Conservation (phyloP, 768 basidiomycete genomes). For the Cyclocybe aegerita region DNA sequence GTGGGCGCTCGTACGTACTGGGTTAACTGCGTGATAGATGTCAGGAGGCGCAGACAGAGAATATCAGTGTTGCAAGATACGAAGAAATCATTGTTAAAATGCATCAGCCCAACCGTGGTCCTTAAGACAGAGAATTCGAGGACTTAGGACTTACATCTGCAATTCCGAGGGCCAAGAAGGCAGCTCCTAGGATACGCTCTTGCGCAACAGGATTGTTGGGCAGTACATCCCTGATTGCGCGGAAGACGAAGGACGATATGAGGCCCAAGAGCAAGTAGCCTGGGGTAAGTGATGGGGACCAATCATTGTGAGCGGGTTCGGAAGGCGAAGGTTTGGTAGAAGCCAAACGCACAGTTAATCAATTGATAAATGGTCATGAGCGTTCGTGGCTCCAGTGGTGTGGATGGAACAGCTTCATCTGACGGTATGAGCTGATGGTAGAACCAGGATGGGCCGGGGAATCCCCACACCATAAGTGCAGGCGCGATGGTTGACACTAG, state of each 20-base stretch:
- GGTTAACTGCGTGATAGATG: conserved; percentile 40
- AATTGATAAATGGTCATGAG: conserved; percentile 69
- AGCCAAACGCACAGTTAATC: conserved; percentile 51
- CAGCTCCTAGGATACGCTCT: conserved; percentile 69
- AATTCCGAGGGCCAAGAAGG: conserved; percentile 63
- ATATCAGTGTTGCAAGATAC: neutral
- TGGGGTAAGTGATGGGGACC: conserved; percentile 6
- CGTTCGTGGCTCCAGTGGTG: conserved; percentile 45
- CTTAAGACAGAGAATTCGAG: neutral
- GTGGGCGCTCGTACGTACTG: conserved; percentile 47
- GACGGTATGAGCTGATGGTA: conserved; percentile 63
- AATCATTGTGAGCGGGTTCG: conserved; percentile 6
- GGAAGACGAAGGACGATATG: conserved; percentile 67
- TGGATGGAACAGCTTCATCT: conserved; percentile 24
- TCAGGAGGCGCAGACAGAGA: conserved; percentile 4
- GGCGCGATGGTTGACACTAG: conserved; percentile 38
- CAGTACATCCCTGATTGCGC: conserved; percentile 63
- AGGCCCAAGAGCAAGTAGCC: conserved; percentile 40
- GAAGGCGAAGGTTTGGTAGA: neutral
- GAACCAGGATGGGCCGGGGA: conserved; percentile 67
- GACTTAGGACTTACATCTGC: conserved; percentile 57
- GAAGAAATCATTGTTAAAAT: neutral
- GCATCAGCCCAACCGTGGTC: neutral
- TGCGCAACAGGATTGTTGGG: conserved; percentile 59
- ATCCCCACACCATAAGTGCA: conserved; percentile 44